Evolutionary conservation across 805 yeast genomes (phyloP).

Genomic region (Brettanomyces custersianus): DNA sequence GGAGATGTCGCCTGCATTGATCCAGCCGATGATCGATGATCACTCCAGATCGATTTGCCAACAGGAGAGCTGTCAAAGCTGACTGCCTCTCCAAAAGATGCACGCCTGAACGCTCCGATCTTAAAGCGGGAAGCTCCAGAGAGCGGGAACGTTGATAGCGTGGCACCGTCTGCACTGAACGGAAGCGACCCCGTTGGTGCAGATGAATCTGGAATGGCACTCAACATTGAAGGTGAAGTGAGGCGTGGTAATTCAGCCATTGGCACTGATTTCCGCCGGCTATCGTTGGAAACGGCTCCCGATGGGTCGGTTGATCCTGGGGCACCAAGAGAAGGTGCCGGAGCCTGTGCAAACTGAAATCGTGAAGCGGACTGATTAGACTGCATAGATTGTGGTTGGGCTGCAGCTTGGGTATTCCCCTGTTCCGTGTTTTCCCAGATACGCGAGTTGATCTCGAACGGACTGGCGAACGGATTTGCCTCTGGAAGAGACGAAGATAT

Average conservation of each 20-base stretch:
- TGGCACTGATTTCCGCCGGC: neutral
- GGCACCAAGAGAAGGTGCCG: constrained; percentile 2
- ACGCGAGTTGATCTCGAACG: constrained; percentile 18
- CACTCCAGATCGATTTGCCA: constrained; percentile 1
- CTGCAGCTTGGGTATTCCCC: neutral
- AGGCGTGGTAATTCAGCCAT: too few relatives aligned
- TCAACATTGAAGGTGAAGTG: too few relatives aligned
- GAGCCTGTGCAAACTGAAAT: constrained; percentile 1
- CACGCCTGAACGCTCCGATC: neutral
- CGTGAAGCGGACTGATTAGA: constrained; percentile 1
- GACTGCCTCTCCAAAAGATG: neutral
- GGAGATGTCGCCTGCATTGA: constrained; percentile 17
- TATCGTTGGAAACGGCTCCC: neutral
- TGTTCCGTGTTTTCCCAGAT: constrained; percentile 18
- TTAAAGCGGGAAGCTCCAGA: neutral
- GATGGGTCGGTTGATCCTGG: neutral
- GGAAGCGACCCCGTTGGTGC: too few relatives aligned
- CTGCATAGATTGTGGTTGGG: neutral
- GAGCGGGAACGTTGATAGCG: too few relatives aligned
- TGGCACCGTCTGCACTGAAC: too few relatives aligned
- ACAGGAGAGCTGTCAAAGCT: neutral
- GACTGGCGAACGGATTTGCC: constrained; percentile 11
- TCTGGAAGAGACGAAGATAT: neutral
- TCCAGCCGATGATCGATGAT: constrained; percentile 15
- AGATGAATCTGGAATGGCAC: too few relatives aligned